phyloP scores from a whole-genome alignment of 2,329 filamentous ascomycete species.

The Pseudocercospora eumusae region DNA sequence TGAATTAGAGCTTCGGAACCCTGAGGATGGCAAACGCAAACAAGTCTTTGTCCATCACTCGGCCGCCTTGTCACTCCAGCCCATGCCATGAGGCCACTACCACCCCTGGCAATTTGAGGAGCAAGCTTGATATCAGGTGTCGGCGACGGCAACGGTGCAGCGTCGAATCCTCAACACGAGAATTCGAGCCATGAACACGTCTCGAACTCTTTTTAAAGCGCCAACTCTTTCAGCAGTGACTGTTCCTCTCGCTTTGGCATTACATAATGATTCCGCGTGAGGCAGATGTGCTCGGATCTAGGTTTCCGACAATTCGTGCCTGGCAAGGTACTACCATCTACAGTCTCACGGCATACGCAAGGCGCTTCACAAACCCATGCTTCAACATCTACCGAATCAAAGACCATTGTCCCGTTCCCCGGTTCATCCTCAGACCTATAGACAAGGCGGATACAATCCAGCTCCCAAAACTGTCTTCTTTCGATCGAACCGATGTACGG shows the following conservation, averaged over 20 bases:
- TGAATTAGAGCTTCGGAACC: background rate
- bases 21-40: background rate
- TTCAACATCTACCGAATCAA: conserved; percentile 39
- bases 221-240: background rate
- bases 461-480: conserved; percentile 30
- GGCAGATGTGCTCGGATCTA: background rate
- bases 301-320: background rate
- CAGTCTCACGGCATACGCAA: background rate
- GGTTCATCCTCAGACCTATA: conserved; percentile 12
- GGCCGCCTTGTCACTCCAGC: background rate
- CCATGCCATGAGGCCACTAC: background rate
- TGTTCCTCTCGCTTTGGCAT: background rate
- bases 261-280: background rate
- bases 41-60: background rate
- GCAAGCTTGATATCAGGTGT: background rate
- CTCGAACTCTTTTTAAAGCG: background rate
- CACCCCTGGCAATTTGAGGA: background rate
- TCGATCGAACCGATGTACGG: conserved; percentile 40
- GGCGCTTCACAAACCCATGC: conserved; percentile 34
- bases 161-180: background rate
- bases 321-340: too few relatives aligned
- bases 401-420: conserved; percentile 33
- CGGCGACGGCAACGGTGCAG: background rate
- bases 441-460: background rate
- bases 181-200: background rate